A percentile compares a stretch with the other conserved stretches of the same genome.
Evolutionary conservation across 2,329 filamentous ascomycete genomes (phyloP).

Genomic region (Sporothrix dimorphospora): DNA sequence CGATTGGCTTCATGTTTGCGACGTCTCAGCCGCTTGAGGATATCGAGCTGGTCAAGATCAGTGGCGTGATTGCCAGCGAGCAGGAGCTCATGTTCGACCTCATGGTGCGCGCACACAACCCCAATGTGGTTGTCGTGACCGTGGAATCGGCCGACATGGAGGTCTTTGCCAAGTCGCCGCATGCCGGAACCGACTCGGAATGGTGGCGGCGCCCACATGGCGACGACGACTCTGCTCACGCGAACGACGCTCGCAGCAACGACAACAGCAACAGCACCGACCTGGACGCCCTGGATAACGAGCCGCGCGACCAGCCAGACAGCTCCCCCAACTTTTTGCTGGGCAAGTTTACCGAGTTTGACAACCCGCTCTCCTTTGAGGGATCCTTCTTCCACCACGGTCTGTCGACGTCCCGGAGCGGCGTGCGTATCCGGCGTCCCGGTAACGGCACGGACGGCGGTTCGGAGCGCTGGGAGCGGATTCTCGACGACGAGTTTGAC

Average conservation of each 20-base stretch:
- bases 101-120: constrained; percentile 84
- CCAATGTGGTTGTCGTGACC: constrained; percentile 86
- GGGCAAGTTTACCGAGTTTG: constrained; percentile 84
- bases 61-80: constrained; percentile 89
- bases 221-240: background rate
- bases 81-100: constrained; percentile 95
- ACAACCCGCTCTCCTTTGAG: constrained; percentile 86
- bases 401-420: constrained; percentile 73
- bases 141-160: constrained; percentile 87
- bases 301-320: constrained; percentile 60
- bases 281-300: constrained; percentile 43
- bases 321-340: constrained; percentile 83
- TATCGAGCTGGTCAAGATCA: constrained; percentile 77
- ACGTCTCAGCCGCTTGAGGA: constrained; percentile 84
- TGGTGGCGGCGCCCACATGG: constrained; percentile 56
- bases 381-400: constrained; percentile 82
- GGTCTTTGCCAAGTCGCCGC: constrained; percentile 91
- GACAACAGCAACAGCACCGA: constrained; percentile 38
- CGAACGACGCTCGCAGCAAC: background rate
- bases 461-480: constrained; percentile 83
- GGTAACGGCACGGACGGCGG: constrained; percentile 90
- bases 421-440: constrained; percentile 78
- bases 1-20: constrained; percentile 85
- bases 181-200: constrained; percentile 71
- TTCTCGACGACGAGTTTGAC: constrained; percentile 90